Evolutionary conservation across 768 basidiomycete species (phyloP).

Genomic region (Kwoniella dendrophila): DNA sequence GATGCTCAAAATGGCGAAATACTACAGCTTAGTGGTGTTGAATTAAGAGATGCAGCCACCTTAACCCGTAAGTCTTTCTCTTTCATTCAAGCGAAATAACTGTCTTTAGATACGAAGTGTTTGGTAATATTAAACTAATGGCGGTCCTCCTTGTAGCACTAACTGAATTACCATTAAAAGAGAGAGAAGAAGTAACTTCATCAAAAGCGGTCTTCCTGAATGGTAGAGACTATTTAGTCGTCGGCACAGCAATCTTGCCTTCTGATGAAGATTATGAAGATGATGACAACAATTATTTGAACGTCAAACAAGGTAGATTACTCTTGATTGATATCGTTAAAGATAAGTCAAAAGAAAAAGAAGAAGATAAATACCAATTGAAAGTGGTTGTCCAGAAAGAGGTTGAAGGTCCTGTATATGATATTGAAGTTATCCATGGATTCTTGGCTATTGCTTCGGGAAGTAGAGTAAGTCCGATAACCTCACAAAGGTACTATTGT

Average conservation of each 20-base stretch:
- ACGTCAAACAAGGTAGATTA: slow-evolving; percentile 36
- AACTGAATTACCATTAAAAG: slow-evolving; percentile 32
- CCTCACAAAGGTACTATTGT: no score
- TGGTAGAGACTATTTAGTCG: slow-evolving; percentile 39
- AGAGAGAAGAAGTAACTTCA: slow-evolving; percentile 42
- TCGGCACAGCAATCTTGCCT: slow-evolving; percentile 48
- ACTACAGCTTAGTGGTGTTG: slow-evolving; percentile 34
- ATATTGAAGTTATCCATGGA: slow-evolving; percentile 44
- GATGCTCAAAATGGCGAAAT: slow-evolving; percentile 48
- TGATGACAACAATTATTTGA: slow-evolving; percentile 20
- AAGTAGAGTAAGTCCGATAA: slow-evolving; percentile 48
- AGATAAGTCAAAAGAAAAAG: background rate
- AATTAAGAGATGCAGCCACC: slow-evolving; percentile 41
- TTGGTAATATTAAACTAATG: no score
- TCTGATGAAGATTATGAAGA: slow-evolving; percentile 35
- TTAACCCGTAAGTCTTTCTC: slow-evolving; percentile 34
- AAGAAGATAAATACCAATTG: background rate
- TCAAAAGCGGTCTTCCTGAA: slow-evolving; percentile 34
- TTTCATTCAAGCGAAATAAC: no score
- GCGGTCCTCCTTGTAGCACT: slow-evolving; percentile 29
- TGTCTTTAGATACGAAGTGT: no score
- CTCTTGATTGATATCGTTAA: slow-evolving; percentile 28
- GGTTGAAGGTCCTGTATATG: slow-evolving; percentile 44
- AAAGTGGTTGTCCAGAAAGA: slow-evolving; percentile 6
- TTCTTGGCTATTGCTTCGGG: slow-evolving; percentile 49